A percentile compares a stretch with the other conserved stretches of the same genome.
phyloP scores from a whole-genome alignment of 768 basidiomycete genomes.

The Trametes cubensis region DNA sequence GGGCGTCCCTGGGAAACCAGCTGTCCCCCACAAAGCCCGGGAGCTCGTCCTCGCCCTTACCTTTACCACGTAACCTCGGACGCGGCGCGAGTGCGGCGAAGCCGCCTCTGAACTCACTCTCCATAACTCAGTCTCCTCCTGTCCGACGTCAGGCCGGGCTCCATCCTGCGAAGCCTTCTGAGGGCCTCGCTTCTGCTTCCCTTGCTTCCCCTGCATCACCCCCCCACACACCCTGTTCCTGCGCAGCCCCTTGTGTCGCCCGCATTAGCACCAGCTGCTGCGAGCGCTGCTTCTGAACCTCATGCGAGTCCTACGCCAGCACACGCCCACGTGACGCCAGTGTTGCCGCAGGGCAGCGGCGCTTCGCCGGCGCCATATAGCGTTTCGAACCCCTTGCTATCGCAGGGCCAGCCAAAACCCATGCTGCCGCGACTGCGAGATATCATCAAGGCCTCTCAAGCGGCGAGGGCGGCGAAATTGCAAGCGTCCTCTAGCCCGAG shows the following conservation, averaged over 20 bases:
- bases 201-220: too few species aligned
- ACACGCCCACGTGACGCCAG: too few species aligned
- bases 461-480: too few species aligned
- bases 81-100: background rate
- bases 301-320: too few species aligned
- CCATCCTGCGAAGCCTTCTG: too few species aligned
- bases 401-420: background rate
- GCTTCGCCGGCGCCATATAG: background rate
- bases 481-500: background rate
- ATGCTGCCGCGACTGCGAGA: slow-evolving; percentile 11
- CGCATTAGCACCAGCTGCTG: too few species aligned
- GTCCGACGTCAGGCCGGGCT: background rate
- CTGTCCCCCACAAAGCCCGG: background rate
- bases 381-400: background rate
- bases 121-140: background rate
- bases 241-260: too few species aligned
- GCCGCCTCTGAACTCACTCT: background rate
- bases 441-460: background rate
- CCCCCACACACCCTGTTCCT: too few species aligned
- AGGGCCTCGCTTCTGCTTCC: too few species aligned
- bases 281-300: too few species aligned
- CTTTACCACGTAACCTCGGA: background rate
- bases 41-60: background rate
- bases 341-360: background rate
- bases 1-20: background rate